Evolutionary conservation across 2,329 filamentous ascomycete genomes (phyloP).

Genomic region (Exophiala sp.): DNA sequence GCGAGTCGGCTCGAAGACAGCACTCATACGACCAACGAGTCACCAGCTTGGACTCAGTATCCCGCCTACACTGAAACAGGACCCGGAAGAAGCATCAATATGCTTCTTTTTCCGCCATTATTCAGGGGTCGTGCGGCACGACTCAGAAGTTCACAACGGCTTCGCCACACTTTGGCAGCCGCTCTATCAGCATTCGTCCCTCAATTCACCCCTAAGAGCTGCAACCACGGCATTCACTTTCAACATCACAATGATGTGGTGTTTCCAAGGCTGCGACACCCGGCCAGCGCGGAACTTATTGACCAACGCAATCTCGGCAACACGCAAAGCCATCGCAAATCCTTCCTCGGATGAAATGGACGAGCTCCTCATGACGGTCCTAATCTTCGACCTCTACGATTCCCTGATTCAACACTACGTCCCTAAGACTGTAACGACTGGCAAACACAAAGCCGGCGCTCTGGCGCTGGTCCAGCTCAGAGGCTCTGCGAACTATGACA

Average conservation of each 20-base stretch:
- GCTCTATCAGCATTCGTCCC: conserved; percentile 16
- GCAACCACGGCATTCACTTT: conserved; percentile 27
- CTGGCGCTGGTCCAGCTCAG: conserved; percentile 26
- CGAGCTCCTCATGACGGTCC: conserved; percentile 27
- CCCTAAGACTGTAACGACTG: conserved; percentile 3
- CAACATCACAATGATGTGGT: conserved; percentile 28
- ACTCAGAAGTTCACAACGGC: conserved; percentile 15
- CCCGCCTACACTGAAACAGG: conserved; percentile 12
- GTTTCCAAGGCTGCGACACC: conserved; percentile 19
- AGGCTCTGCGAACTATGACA: conserved; percentile 18
- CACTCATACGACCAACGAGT: neutral
- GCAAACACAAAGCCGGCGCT: conserved; percentile 26
- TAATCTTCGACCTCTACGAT: conserved; percentile 30
- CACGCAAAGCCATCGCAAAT: conserved; percentile 20
- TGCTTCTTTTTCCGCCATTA: conserved; percentile 28
- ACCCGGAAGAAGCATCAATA: conserved; percentile 20
- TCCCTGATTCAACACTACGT: conserved; percentile 23
- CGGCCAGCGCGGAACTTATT: conserved; percentile 20
- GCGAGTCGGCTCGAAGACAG: neutral
- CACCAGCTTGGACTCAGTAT: conserved; percentile 6
- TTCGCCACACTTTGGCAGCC: conserved; percentile 25
- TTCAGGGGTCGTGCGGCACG: conserved; percentile 11
- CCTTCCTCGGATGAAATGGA: conserved; percentile 19
- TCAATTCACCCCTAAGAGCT: conserved; percentile 22
- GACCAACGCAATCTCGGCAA: conserved; percentile 22